These are phyloP conservation scores for Aspergillus asperescens DNA, from an alignment of 495 filamentous ascomycete genomes.

Conservation along the genomic window DNA sequence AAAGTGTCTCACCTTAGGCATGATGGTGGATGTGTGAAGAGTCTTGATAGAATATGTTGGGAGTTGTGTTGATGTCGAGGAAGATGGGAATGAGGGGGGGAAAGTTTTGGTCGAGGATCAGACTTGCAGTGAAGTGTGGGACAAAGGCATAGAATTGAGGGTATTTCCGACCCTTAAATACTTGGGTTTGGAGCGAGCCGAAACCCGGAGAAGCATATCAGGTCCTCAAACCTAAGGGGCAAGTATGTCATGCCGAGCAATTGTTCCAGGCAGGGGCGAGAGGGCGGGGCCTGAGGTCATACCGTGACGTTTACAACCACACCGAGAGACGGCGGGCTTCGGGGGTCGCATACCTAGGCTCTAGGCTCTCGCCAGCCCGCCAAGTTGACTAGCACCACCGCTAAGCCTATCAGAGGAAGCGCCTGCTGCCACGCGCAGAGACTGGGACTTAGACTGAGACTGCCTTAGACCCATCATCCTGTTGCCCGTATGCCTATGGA, in stretches of 20 bases:
- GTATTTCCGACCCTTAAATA: constrained; percentile 5
- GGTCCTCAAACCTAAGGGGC: background rate
- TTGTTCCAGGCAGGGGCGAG: constrained; percentile 1
- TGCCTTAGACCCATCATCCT: too few relatives aligned
- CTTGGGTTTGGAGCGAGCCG: background rate
- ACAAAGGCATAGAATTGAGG: constrained; percentile 1
- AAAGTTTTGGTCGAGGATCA: background rate
- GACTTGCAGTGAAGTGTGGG: background rate
- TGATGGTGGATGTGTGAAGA: constrained; percentile 24
- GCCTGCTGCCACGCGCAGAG: constrained; percentile 11
- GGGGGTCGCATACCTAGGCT: too few relatives aligned
- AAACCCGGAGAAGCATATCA: background rate
- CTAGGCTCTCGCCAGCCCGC: constrained; percentile 9
- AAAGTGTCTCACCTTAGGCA: constrained; percentile 40
- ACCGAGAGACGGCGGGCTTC: constrained; percentile 13
- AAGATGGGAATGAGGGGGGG: background rate
- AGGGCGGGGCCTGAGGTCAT: constrained; percentile 23
- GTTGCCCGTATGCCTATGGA: background rate
- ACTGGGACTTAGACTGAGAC: constrained; percentile 8
- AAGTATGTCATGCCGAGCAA: constrained; percentile 4
- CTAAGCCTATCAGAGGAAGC: constrained; percentile 12
- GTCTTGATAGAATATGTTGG: background rate
- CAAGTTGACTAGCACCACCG: background rate
- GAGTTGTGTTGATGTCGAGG: background rate
- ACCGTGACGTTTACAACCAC: constrained; percentile 18